Base-by-base conservation (phyloP, 805 yeast genomes). In the Candida germanica region DNA sequence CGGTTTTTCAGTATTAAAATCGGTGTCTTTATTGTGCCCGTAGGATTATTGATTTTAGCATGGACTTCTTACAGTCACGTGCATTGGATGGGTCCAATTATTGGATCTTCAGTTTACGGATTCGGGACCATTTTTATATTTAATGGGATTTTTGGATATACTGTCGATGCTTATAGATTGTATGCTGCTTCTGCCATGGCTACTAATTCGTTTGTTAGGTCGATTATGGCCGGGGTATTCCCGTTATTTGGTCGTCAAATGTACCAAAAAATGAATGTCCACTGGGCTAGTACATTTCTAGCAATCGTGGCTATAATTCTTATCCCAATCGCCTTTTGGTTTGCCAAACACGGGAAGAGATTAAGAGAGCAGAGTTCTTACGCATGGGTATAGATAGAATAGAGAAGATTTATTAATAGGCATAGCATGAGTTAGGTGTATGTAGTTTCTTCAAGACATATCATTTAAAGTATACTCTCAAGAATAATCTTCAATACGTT, bases 21-120 rank as follows among this genome's bases (percentile, higher is more conserved):
- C 24, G 87, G 93, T 21, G 80, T 80, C 12, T 48, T 84, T 36
- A 53, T 72, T 3, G 83, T 85, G 62, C 86, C 95, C 17, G 63
- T 79, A 30, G 95, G 95, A 28, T 62, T 87, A 44, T 68, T 87
- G 46, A 82, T 93, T 85, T 71, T 87, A 57, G 75, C 82, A 36
- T 87, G 95, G 95, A 69, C 89, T 40, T 83, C 82, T 53, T 80
- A 72, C 36, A 54, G 78, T 17, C 57, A 59, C 15, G 74, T 83
- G 17, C 95, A 82, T 53, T 87, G 89, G 88, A 79, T 77, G 14
- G 82, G 72, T 1, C 65, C 76, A 3, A 61, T 59, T 3, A 48
- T 72, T 9, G 66, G 74, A 19, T 73, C 77, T 1, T 54, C 58
- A 0, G 34, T 52, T 11, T 47, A 46, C 28, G 66, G 61, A 1